Conservation (phyloP, 148 eudicot species). For the Euryodendron excelsum region DNA sequence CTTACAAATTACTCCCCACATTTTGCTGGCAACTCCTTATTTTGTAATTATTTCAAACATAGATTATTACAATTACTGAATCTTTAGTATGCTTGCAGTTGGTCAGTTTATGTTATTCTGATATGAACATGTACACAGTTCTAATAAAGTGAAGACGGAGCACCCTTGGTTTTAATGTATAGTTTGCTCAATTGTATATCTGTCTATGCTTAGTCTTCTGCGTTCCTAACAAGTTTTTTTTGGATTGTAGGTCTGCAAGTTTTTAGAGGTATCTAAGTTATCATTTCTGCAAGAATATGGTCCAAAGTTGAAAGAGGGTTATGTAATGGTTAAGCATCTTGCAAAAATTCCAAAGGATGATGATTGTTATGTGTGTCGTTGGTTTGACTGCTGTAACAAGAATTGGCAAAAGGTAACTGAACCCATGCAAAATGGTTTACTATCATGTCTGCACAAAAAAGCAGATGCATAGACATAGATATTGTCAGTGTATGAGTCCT, state of each 20-base stretch:
- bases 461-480: not conserved
- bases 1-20: constrained; percentile 5
- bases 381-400: constrained; percentile 80
- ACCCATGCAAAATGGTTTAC: not conserved
- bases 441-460: not conserved
- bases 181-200: not conserved
- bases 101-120: not conserved
- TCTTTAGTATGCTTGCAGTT: not conserved
- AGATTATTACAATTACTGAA: not conserved
- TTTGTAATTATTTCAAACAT: not conserved
- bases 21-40: not conserved
- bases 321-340: constrained; percentile 86
- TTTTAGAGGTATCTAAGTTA: constrained; percentile 85
- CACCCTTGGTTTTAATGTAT: not conserved
- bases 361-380: constrained; percentile 62
- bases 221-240: not conserved
- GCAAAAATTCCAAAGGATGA: constrained; percentile 61
- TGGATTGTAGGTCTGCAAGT: constrained; percentile 73
- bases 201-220: not conserved
- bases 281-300: constrained; percentile 94
- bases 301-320: constrained; percentile 92
- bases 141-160: not conserved
- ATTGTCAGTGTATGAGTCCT: not conserved
- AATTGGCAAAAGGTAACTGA: constrained; percentile 91
- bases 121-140: not conserved